Conservation (phyloP, 2,329 filamentous ascomycete species). For the Sphaerostilbella broomeana region DNA sequence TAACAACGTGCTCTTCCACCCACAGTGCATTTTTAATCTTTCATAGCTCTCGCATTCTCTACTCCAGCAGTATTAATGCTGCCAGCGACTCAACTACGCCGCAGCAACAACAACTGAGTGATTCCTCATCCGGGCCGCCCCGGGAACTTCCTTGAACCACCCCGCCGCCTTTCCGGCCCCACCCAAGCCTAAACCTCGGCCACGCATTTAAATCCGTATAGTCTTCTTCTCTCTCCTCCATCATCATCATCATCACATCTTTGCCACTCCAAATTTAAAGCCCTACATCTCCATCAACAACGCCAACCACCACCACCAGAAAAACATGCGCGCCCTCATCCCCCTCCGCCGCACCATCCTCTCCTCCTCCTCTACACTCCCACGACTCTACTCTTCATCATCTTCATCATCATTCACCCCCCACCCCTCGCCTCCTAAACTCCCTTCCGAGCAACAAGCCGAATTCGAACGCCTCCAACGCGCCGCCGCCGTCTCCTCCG, state of each 20-base stretch:
- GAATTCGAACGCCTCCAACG: slow-evolving; percentile 83
- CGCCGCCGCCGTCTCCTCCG: slow-evolving; percentile 41
- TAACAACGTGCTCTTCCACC: no score
- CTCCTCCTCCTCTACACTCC: slow-evolving; percentile 9
- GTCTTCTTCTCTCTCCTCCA: not conserved
- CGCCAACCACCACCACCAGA: not conserved
- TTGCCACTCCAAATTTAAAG: not conserved
- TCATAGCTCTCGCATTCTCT: no score
- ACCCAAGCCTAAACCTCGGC: slow-evolving; percentile 13
- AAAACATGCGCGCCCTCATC: slow-evolving; percentile 3
- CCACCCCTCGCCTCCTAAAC: slow-evolving; percentile 70
- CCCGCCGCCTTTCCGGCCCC: not conserved
- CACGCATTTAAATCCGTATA: not conserved
- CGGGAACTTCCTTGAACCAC: no score
- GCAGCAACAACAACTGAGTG: no score
- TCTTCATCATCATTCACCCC: slow-evolving; percentile 40
- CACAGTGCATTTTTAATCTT: no score
- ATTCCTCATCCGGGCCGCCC: no score
- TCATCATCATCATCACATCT: not conserved
- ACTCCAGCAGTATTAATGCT: no score
- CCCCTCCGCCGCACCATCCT: not conserved
- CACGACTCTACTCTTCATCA: slow-evolving; percentile 23
- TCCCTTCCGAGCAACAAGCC: slow-evolving; percentile 83
- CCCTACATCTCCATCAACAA: not conserved
- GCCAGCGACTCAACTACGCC: no score